phyloP scores from a whole-genome alignment of 208 protist species.

The Acanthamoeba divionensis region DNA sequence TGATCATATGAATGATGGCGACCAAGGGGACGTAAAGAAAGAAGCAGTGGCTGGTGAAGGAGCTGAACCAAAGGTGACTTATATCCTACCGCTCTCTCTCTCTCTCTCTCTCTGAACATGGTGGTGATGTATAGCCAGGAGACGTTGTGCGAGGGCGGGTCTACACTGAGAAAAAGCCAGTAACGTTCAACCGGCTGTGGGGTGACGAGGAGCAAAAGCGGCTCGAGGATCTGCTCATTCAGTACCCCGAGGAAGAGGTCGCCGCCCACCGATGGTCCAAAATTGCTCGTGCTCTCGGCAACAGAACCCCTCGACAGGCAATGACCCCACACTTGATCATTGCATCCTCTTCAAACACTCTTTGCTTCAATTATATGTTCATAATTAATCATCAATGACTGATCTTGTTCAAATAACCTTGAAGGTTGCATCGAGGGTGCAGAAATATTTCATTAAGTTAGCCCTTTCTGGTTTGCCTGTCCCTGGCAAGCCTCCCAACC shows the following conservation, averaged over 20 bases:
- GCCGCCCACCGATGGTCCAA: constrained; percentile 66
- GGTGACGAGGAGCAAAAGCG: constrained; percentile 58
- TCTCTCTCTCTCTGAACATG: too few species aligned
- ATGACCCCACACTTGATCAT: not conserved
- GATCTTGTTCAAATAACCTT: not conserved
- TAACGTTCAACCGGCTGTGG: constrained; percentile 51
- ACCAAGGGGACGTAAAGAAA: too few species aligned
- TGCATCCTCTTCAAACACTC: too few species aligned
- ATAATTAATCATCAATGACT: not conserved
- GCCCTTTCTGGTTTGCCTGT: constrained; percentile 55
- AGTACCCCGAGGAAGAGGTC: constrained; percentile 63
- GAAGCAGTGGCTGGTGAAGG: too few species aligned
- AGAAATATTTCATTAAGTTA: constrained; percentile 75
- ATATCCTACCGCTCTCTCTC: too few species aligned
- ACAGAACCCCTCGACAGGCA: constrained; percentile 61
- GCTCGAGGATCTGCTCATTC: constrained; percentile 54
- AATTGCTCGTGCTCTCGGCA: constrained; percentile 54
- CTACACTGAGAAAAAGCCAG: not conserved
- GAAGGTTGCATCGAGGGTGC: constrained; percentile 59
- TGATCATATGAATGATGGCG: too few species aligned
- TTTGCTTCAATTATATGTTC: not conserved
- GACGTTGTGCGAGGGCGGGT: not conserved
- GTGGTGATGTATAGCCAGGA: not conserved
- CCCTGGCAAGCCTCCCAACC: constrained; percentile 63
- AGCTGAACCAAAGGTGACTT: too few species aligned